Evolutionary conservation across 352 stramenopile genomes (phyloP), one percentile per base, ranked within the genome.

Genomic region (Pythium angustatum): DNA sequence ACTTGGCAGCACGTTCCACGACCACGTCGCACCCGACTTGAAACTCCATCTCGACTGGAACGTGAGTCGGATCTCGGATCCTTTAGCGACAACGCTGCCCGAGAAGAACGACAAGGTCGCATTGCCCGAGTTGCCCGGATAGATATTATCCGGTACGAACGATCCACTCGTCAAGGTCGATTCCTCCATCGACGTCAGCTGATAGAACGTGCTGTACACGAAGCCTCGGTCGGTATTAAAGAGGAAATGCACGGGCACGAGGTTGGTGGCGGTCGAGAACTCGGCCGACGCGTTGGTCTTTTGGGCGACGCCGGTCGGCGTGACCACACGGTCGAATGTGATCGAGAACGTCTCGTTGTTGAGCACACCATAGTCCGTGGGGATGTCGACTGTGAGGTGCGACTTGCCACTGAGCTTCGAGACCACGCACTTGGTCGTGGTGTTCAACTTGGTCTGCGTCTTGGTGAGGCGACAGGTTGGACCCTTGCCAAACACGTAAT

Each of bases 121-220:
- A 49, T 90, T 93, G 21, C 85, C 85, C 12, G 80, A 76, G 62
- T 93, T 94, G 22, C 85, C 85, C 5, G 85, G 85, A 52, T 92
- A 94, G 44, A 93, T 91, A 48, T 93, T 94, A 54, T 94, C 82
- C 8, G 85, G 85, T 1, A 92, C 62, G 56, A 94, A 94, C 10
- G 83, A 85, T 5, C 83, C 79, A 26, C 85, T 94, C 5, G 78
- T 88, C 6, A 94, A 63, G 7, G 63, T 68, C 1, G 80, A 81
- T 15, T 65, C 58, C 0, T 69, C 66, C 6, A 94, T 47, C 22
- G 81, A 72, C 1, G 66, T 78, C 1, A 90, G 62, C 14, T 78
- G 77, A 34, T 88, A 78, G 62, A 90, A 94, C 26, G 80, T 83
- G 66, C 77, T 78, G 64, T 89, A 94, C 3, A 82, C 77, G 3